Percentiles rank a stretch among this genome's conserved stretches.
phyloP scores from a whole-genome alignment of 2,329 filamentous ascomycete genomes.

The Cladophialophora carrionii region DNA sequence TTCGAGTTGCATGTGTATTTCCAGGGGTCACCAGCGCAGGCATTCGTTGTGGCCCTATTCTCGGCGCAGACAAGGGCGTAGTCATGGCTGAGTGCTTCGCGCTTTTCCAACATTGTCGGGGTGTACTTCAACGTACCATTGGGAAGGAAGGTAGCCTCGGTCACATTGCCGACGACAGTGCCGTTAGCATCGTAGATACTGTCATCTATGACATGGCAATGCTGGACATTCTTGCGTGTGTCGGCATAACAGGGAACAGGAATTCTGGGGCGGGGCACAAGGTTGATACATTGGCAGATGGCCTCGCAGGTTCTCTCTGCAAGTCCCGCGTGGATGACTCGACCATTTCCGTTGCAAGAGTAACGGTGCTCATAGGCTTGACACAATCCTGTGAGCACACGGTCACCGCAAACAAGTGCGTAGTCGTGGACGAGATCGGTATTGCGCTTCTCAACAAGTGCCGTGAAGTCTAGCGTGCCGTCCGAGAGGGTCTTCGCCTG shows the following conservation, averaged over 20 bases:
- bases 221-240: background rate
- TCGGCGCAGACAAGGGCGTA: background rate
- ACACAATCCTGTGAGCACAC: background rate
- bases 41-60: background rate
- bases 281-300: background rate
- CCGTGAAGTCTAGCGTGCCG: background rate
- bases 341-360: background rate
- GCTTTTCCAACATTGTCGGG: background rate
- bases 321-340: background rate
- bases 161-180: constrained; percentile 9
- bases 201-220: constrained; percentile 4
- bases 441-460: background rate
- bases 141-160: constrained; percentile 13
- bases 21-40: background rate
- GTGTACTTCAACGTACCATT: constrained; percentile 22
- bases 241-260: background rate
- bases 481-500: background rate
- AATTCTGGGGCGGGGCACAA: background rate
- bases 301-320: background rate
- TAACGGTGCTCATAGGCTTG: background rate
- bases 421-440: background rate
- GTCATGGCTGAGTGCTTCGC: background rate
- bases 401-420: background rate
- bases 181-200: constrained; percentile 7
- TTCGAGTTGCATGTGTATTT: background rate